A percentile compares a stretch with the other conserved stretches of the same genome.
phyloP scores from a whole-genome alignment of 192 early-diverging fungal genomes.

The Mortierella alpina region DNA sequence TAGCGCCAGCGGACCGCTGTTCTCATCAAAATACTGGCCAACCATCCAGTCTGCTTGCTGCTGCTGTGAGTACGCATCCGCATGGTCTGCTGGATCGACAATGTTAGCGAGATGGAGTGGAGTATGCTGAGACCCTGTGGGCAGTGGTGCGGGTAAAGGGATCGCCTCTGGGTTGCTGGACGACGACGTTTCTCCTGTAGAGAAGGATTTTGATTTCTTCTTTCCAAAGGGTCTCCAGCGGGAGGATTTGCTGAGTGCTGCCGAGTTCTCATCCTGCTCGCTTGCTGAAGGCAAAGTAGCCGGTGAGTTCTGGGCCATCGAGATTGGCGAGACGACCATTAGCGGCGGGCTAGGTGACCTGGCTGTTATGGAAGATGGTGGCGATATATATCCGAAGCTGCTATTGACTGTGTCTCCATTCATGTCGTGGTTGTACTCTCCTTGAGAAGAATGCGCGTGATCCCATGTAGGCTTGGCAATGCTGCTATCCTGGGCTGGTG shows the following conservation, averaged over 20 bases:
- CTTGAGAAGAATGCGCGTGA: neutral
- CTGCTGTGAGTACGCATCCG: conserved; percentile 19
- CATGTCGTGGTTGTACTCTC: conserved; percentile 2
- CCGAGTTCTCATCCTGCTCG: neutral
- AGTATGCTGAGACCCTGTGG: neutral
- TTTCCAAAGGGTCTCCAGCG: conserved; percentile 47
- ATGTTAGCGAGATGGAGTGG: neutral
- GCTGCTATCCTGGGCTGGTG: neutral
- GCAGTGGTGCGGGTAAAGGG: conserved; percentile 4
- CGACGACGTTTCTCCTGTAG: conserved; percentile 1
- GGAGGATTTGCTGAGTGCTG: conserved; percentile 17
- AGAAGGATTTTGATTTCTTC: conserved; percentile 49
- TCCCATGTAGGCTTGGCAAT: neutral
- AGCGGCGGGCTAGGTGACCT: conserved; percentile 12
- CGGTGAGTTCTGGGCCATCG: conserved; percentile 25
- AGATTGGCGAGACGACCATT: conserved; percentile 15
- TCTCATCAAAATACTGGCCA: neutral
- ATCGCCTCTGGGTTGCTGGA: conserved; percentile 5
- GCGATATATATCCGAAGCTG: conserved; percentile 11
- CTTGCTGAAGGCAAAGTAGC: conserved; percentile 1
- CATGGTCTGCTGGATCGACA: conserved; percentile 11
- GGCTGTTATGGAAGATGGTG: conserved; percentile 2
- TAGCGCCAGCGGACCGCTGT: neutral
- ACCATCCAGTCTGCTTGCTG: conserved; percentile 27
- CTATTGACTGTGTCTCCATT: neutral